Evolutionary conservation across 1,284 basidiomycete species (phyloP), one percentile per base, ranked within the genome.

Genomic region (Cryptococcus amylolentus): DNA sequence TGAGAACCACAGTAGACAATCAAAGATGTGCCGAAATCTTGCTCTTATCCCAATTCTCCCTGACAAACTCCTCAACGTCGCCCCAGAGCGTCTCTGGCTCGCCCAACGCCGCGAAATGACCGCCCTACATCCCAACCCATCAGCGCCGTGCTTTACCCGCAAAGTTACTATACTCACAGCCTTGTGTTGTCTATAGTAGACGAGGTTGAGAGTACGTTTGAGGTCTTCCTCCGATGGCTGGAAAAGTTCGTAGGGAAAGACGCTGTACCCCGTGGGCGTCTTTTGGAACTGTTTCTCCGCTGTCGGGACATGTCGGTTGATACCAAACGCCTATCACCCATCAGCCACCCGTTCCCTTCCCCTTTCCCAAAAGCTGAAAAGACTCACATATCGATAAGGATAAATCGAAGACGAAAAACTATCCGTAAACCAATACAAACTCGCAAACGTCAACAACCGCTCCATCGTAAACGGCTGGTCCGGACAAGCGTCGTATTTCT

Each of bases 21-120:
- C 31, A 35, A 46, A 23, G 27, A 10, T 46, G 26, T 28, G 14
- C 45, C 14, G 27, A 23, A 9, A 7, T 26, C 37, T 23, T 41
- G 49, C 39, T 26, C 23, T 39, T 50, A 5, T 50, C 49, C 49
- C 39, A 41, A 31, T 38, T 18, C 46, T 27, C 26, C 27, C 35
- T 31, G 9, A 47, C 26, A 31, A 77, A 77, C 4, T 58, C 69
- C 12, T 60, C 56, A 5, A 80, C 64, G 51, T 72, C 72, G 27
- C 65, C 54, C 57, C 70, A 77, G 18, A 78, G 61, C 53, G 62
- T 51, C n/a, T 65, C 60, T 7, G 80, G 79, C 51, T 72, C 68
- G 63, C 81, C 81, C 35, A 80, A 64, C 1, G 79, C 79, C 3
- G 79, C 68, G 52, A 79, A 74, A 56, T 80, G 78, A 0, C 76